Base-by-base conservation (phyloP, 352 stramenopile species). In the Phytopythium chamaehyphon region DNA sequence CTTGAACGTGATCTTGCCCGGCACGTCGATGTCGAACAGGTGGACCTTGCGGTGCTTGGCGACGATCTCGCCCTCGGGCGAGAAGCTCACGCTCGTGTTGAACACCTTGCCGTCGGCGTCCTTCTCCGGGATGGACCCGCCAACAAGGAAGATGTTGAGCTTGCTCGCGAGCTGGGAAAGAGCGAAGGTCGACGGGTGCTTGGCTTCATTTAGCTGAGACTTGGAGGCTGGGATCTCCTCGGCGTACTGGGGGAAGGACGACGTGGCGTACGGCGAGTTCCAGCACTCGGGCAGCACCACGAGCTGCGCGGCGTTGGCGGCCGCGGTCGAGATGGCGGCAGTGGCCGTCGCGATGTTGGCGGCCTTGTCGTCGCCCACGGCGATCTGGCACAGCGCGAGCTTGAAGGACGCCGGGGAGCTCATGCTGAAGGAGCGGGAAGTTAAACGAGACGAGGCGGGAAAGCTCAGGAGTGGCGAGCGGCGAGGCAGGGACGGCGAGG, bases 11-110 rank as follows among this genome's bases (percentile, higher is more conserved):
- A 99, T 99, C 45, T 96, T 97, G 47, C 97, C 97, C 1, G 97
- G 97, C 38, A 99, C 95, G 64, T 99, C 92, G 45, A 99, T 99
- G 73, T 99, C 97, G 72, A 99, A 99, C 7, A 99, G 73, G 71
- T 99, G 97, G 18, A 99, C 87, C 73, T 99, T 99, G 56, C 97
- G 88, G 82, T 99, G 97, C 82, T 99, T 99, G 18, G 84, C 97
- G 15, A 99, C 61, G 40, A 99, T 86, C 51, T 88, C 71, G 0
- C 98, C 98, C 18, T 90, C 63, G 6, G 96, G 93, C 60, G 90
- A 88, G 39, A 98, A 89, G n/a, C 99, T 81, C 6, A 99, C 77
- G 58, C 95, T 98, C n/a, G 97, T 99, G 83, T 99, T 99, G 88
- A 98, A 99, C 51, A 99, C 80, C 39, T 92, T 94, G 39, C 76